Conservation (phyloP, 495 filamentous ascomycete species). For the Tuber indicum region DNA sequence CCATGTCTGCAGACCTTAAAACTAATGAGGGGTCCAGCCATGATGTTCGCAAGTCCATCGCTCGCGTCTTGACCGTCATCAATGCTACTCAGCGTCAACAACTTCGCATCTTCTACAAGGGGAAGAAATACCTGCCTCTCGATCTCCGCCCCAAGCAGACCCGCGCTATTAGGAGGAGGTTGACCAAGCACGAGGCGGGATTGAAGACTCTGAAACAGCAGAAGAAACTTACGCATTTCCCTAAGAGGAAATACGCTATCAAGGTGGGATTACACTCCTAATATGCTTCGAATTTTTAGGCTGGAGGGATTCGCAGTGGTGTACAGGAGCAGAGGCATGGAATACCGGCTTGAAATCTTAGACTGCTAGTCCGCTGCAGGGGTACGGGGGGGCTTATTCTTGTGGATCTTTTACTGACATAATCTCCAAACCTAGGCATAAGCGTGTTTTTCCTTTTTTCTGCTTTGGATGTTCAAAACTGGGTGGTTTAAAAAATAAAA, state of each 20-base stretch:
- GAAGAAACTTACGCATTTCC: slow-evolving; percentile 94
- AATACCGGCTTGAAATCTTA: background rate
- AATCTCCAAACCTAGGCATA: slow-evolving; percentile 24
- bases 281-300: background rate
- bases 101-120: slow-evolving; percentile 98
- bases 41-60: slow-evolving; percentile 99
- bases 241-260: slow-evolving; percentile 94
- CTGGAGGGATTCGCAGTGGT: background rate
- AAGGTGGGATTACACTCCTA: slow-evolving; percentile 56
- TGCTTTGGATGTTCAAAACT: slow-evolving; percentile 30
- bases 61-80: slow-evolving; percentile 96
- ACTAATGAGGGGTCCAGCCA: slow-evolving; percentile 54
- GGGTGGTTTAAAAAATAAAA: slow-evolving; percentile 31
- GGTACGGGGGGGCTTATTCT: background rate
- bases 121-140: slow-evolving; percentile 96
- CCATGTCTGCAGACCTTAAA: background rate
- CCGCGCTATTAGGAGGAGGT: slow-evolving; percentile 83
- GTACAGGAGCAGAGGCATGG: no score
- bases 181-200: slow-evolving; percentile 81
- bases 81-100: slow-evolving; percentile 97
- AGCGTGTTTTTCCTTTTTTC: slow-evolving; percentile 29
- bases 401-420: slow-evolving; percentile 10
- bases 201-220: slow-evolving; percentile 77
- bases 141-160: slow-evolving; percentile 97
- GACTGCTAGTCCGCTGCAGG: background rate